phyloP scores from a whole-genome alignment of 2,329 filamentous ascomycete species.

The Diplodia seriata region DNA sequence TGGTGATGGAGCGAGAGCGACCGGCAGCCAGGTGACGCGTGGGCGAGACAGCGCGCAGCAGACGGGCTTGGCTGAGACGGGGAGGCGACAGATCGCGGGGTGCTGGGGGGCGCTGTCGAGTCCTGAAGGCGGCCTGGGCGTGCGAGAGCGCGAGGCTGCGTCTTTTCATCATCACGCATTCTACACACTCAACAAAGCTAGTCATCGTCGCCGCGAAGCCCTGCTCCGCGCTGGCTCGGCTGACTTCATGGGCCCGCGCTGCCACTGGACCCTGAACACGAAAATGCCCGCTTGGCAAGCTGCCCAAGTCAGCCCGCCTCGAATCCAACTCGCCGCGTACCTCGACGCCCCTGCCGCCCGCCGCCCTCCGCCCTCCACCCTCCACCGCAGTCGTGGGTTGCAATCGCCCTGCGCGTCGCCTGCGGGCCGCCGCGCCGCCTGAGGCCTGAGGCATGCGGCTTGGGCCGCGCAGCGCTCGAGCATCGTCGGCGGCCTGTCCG shows the following conservation, averaged over 20 bases:
- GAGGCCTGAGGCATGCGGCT: neutral
- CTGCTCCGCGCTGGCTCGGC: conserved; percentile 1
- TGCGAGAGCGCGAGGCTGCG: neutral
- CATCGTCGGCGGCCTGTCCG: conserved; percentile 10
- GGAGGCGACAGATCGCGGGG: conserved; percentile 4
- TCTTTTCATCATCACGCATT: conserved; percentile 25
- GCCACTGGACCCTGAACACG: conserved; percentile 20
- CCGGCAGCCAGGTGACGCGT: conserved; percentile 1
- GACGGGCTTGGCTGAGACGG: conserved; percentile 5
- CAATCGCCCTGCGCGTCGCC: neutral
- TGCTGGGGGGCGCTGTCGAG: neutral
- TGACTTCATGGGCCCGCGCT: conserved; percentile 11
- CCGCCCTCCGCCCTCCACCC: no score
- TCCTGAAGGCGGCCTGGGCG: neutral
- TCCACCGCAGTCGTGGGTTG: no score
- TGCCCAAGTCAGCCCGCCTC: neutral
- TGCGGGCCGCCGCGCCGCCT: neutral
- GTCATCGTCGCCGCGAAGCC: neutral
- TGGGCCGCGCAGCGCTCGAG: neutral
- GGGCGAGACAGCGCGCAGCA: conserved; percentile 9
- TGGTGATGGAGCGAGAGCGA: neutral
- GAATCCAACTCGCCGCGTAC: neutral
- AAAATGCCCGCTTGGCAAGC: neutral
- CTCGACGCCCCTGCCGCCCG: neutral
- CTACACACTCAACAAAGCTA: conserved; percentile 23